Conservation (phyloP, 164 flowering plant species). For the Magnolia changhungtana region DNA sequence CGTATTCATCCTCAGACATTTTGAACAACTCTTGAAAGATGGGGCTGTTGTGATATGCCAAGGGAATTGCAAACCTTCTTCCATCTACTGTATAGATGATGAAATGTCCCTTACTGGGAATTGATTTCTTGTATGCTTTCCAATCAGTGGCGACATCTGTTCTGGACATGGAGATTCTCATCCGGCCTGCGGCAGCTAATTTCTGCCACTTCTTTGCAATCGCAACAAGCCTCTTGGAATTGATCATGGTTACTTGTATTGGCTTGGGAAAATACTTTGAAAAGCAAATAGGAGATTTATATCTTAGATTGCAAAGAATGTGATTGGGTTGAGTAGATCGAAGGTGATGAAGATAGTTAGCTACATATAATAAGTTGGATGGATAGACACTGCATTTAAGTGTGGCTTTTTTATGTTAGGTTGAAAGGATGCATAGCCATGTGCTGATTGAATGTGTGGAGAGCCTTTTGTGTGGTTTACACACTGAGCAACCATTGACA, state of each 20-base stretch:
- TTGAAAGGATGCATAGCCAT: background rate
- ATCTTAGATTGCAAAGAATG: no score
- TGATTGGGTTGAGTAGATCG: background rate
- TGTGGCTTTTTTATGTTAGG: background rate
- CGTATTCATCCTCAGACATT: constrained; percentile 28
- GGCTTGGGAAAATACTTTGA: background rate
- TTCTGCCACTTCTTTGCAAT: constrained; percentile 10
- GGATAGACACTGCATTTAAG: background rate
- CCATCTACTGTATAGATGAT: constrained; percentile 12
- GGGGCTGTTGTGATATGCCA: constrained; percentile 15
- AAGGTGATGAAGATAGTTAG: background rate
- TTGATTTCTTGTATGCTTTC: background rate
- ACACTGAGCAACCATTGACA: no score
- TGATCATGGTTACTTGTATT: background rate
- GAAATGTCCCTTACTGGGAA: constrained; percentile 16
- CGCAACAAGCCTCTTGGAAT: constrained; percentile 4
- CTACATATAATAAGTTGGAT: background rate
- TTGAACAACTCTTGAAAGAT: constrained; percentile 27
- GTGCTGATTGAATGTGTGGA: background rate
- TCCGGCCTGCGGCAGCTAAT: background rate
- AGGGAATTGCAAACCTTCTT: constrained; percentile 19
- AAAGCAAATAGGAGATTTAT: no score
- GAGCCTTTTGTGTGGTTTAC: no score
- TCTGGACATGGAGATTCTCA: constrained; percentile 1
- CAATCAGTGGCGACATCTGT: background rate